A percentile compares a stretch with the other conserved stretches of the same genome.
phyloP scores from a whole-genome alignment of 2,329 filamentous ascomycete species.

The Scedosporium minutisporum region DNA sequence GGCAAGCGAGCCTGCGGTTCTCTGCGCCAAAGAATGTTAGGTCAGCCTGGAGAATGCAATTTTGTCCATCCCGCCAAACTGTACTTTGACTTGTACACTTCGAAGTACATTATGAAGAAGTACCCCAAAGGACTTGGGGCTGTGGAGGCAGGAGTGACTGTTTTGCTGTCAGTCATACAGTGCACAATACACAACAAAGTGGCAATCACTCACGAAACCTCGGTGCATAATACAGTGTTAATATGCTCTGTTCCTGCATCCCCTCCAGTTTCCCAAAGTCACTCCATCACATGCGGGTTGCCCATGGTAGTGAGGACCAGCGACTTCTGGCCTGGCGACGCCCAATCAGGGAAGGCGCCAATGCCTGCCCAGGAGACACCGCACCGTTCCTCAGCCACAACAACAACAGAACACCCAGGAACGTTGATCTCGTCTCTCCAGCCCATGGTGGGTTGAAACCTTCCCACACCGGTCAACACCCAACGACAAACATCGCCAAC shows the following conservation, averaged over 20 bases:
- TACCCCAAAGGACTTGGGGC: too few relatives aligned
- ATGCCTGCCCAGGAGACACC: neutral
- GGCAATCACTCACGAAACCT: neutral
- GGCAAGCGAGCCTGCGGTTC: too few relatives aligned
- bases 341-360: conserved; percentile 2
- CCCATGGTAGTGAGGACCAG: conserved; percentile 3
- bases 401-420: neutral
- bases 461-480: neutral
- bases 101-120: too few relatives aligned
- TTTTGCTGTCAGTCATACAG: neutral
- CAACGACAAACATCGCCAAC: conserved; percentile 3
- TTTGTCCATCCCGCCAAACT: too few relatives aligned
- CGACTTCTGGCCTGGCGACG: neutral
- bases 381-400: conserved; percentile 6
- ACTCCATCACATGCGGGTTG: conserved; percentile 4
- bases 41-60: too few relatives aligned
- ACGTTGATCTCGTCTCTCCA: neutral
- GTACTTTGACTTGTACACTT: too few relatives aligned
- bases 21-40: too few relatives aligned
- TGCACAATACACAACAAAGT: neutral
- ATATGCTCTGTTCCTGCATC: neutral
- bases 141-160: too few relatives aligned
- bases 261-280: neutral
- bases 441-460: neutral
- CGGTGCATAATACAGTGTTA: neutral